Conservation (phyloP, 192 early-diverging fungal species). For the Backusella westeae region DNA sequence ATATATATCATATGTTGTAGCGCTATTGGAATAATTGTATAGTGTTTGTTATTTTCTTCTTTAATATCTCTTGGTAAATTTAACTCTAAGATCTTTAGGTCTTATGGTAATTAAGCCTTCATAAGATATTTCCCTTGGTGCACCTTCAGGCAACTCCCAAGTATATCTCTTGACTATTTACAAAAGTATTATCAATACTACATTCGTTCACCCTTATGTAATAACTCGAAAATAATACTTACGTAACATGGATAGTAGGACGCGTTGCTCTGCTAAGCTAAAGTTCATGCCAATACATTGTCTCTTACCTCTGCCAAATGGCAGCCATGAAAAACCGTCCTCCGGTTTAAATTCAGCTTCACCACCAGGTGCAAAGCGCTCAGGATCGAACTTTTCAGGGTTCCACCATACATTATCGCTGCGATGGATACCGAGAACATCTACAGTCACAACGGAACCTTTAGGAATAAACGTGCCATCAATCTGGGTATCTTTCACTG, state of each 20-base stretch:
- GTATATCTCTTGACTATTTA: conserved; percentile 8
- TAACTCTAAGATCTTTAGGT: conserved; percentile 2
- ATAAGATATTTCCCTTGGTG: conserved; percentile 1
- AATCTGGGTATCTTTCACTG: conserved; percentile 26
- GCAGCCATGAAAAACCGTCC: conserved; percentile 33
- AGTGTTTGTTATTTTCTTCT: not conserved
- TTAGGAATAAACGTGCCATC: conserved; percentile 26
- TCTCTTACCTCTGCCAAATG: conserved; percentile 59
- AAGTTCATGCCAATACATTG: conserved; percentile 68
- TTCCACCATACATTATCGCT: conserved; percentile 32
- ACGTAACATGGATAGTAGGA: conserved; percentile 52
- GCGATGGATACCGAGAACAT: conserved; percentile 19
- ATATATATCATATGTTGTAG: not conserved
- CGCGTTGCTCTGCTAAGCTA: conserved; percentile 54
- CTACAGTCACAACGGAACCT: conserved; percentile 11
- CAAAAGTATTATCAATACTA: not conserved
- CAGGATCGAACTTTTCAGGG: conserved; percentile 47
- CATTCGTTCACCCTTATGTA: not conserved
- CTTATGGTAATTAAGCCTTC: not conserved
- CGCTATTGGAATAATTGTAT: not conserved
- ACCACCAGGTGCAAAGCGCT: conserved; percentile 38
- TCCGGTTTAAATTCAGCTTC: not conserved
- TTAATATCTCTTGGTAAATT: conserved; percentile 9
- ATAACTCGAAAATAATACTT: not conserved
- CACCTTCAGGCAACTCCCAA: conserved; percentile 16